phyloP scores from a whole-genome alignment of 2,329 filamentous ascomycete species.

The Dactylellina parvicollis region DNA sequence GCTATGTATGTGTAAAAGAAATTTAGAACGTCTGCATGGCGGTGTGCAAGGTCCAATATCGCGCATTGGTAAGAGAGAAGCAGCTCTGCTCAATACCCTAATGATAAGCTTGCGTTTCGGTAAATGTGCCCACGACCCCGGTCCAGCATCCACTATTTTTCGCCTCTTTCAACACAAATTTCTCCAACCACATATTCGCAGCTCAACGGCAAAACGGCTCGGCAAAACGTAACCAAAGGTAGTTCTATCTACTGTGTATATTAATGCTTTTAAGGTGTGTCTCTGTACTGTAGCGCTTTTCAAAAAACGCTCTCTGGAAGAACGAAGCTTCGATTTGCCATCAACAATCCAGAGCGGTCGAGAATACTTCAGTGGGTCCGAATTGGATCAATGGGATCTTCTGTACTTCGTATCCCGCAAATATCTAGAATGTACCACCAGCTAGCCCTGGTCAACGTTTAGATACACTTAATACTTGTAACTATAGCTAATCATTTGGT shows the following conservation, averaged over 20 bases:
- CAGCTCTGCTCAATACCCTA: slow-evolving; percentile 17
- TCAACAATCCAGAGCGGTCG: not conserved
- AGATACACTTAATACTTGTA: slow-evolving; percentile 28
- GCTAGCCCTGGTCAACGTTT: not conserved
- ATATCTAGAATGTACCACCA: not conserved
- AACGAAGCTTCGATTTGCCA: slow-evolving; percentile 17
- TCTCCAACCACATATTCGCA: slow-evolving; percentile 30
- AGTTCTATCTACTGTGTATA: not conserved
- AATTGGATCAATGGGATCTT: not conserved
- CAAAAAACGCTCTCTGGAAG: not conserved
- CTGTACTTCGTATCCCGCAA: no score
- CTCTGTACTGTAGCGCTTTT: no score
- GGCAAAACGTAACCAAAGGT: no score
- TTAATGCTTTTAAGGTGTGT: not conserved
- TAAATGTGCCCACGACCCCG: slow-evolving; percentile 38
- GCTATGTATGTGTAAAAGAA: not conserved
- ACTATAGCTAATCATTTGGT: slow-evolving; percentile 29
- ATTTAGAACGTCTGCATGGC: not conserved
- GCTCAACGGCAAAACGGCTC: slow-evolving; percentile 38
- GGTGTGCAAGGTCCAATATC: slow-evolving; percentile 37
- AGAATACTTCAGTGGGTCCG: not conserved
- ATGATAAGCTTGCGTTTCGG: slow-evolving; percentile 52
- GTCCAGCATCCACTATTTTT: slow-evolving; percentile 24
- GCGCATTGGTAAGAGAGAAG: slow-evolving; percentile 30
- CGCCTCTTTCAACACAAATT: not conserved